phyloP scores from a whole-genome alignment of 768 basidiomycete genomes.

The Dentipellis fragilis region DNA sequence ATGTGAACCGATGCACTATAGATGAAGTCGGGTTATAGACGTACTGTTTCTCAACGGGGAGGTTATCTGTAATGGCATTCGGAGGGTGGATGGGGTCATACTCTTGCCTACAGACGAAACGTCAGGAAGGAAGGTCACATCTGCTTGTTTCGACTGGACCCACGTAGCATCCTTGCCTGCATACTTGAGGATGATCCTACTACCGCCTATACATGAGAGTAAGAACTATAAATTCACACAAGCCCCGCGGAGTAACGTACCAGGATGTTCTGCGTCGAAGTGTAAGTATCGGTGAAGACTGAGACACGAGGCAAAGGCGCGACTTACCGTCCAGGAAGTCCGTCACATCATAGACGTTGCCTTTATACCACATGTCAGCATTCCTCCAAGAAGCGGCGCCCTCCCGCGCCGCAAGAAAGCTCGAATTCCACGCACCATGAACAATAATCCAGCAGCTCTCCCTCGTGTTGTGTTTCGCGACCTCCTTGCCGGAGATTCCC shows the following conservation, averaged over 20 bases:
- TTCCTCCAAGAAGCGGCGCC: too few relatives aligned
- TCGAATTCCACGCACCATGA: constrained; percentile 4
- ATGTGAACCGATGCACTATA: background rate
- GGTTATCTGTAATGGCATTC: constrained; percentile 64
- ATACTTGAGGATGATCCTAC: constrained; percentile 42
- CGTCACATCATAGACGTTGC: constrained; percentile 35
- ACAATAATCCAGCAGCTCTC: constrained; percentile 15
- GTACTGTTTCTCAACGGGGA: constrained; percentile 74
- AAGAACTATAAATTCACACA: background rate
- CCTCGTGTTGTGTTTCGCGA: constrained; percentile 10
- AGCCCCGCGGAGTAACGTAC: background rate
- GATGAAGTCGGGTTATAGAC: background rate
- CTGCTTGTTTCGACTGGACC: background rate
- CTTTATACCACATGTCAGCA: constrained; percentile 10
- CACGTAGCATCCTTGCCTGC: constrained; percentile 43
- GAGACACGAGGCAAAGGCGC: background rate
- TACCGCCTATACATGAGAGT: constrained; percentile 26
- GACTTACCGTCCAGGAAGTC: constrained; percentile 27
- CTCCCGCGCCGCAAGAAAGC: too few relatives aligned
- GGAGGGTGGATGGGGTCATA: constrained; percentile 89
- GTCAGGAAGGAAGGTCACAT: background rate
- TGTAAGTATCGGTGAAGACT: too few relatives aligned
- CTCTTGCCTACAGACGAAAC: constrained; percentile 28
- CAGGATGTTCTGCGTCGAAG: constrained; percentile 9
- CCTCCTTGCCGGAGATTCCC: constrained; percentile 7